A percentile compares a stretch with the other conserved stretches of the same genome.
These are phyloP conservation scores for Aspergillus saccharolyticus DNA, from an alignment of 495 filamentous ascomycete species.

Conservation along the genomic window DNA sequence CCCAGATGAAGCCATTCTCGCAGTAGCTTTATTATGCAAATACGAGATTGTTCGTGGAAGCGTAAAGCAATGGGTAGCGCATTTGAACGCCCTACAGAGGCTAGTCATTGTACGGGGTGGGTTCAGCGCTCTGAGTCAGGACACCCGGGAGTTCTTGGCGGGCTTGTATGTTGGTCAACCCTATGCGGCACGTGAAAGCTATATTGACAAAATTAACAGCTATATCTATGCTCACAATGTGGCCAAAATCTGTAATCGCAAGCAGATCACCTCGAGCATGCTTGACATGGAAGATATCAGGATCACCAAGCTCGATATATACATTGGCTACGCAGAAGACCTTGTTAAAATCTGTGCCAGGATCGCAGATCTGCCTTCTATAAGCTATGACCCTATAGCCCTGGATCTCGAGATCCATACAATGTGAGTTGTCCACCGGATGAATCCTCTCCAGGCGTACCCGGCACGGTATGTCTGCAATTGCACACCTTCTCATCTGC, in stretches of 20 bases:
- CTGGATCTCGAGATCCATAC: conserved; percentile 27
- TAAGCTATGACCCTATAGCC: conserved; percentile 23
- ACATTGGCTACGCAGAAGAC: conserved; percentile 43
- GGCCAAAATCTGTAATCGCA: conserved; percentile 36
- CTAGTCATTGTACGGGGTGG: conserved; percentile 38
- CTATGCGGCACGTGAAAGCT: neutral
- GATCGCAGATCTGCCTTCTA: conserved; percentile 32
- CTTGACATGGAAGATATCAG: conserved; percentile 23
- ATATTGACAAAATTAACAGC: conserved; percentile 16
- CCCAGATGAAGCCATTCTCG: conserved; percentile 34
- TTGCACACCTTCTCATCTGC: neutral
- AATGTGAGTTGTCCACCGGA: conserved; percentile 24
- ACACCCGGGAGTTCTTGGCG: conserved; percentile 34
- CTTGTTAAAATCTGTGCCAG: conserved; percentile 36
- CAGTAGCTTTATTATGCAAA: conserved; percentile 42
- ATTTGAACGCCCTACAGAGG: conserved; percentile 37
- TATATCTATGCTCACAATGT: conserved; percentile 39
- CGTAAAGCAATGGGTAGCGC: conserved; percentile 40
- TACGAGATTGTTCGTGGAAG: conserved; percentile 43
- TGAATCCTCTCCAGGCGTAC: neutral
- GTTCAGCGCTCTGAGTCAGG: conserved; percentile 28
- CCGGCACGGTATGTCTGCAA: neutral
- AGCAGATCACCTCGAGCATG: conserved; percentile 18
- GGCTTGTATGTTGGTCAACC: conserved; percentile 31
- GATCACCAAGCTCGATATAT: conserved; percentile 37